Base-by-base conservation (phyloP, 768 basidiomycete genomes). In the Leccinum ochraceum region DNA sequence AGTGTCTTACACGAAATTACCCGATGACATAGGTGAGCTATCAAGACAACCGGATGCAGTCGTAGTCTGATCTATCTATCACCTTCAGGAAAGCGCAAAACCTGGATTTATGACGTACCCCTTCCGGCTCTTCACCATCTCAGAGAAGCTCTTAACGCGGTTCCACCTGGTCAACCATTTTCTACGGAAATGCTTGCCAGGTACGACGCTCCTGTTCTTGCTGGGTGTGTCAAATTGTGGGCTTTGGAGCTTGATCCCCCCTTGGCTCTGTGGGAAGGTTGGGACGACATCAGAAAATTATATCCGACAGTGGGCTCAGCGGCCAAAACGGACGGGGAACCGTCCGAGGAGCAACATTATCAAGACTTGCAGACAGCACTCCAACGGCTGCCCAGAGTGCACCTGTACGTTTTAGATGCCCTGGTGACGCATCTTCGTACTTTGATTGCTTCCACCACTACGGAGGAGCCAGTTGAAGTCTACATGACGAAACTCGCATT, bases 41-140 rank as follows among this genome's bases (percentile, higher is more conserved):
- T 54, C 26, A 44, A 28, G 20, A 22, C 24, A 34, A 48, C 17
- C 53, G 2, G 17, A 8, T 49, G 17, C 22, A 9, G 16, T 6
- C 37, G 4, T 51, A 10, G 7, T 53, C 51, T 64, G 24, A 67
- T 44, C 13, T n/a, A 44, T 57, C n/a, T 17, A 37, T 58, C n/a
- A 22, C 57, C 13, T 37, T 4, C 69, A 87, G 95, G 95, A 72
- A 89, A 86, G 70, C 86, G 95, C 60, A 94, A 89, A 77, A 78
- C 88, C 4, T 98, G 95, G 95, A 92, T 98, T 57, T 98, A 97
- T 74, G 94, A 98, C 67, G 90, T 92, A 4, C 94, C 95, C 1
- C 81, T 98, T 6, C 79, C 86, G 2, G 85, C 86, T 26, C 83
- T 90, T 16, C 95, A 98, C 67, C 89, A 89, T 60, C 85, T 98